phyloP scores from a whole-genome alignment of 805 yeast genomes.

The Yamadazyma endophytica region DNA sequence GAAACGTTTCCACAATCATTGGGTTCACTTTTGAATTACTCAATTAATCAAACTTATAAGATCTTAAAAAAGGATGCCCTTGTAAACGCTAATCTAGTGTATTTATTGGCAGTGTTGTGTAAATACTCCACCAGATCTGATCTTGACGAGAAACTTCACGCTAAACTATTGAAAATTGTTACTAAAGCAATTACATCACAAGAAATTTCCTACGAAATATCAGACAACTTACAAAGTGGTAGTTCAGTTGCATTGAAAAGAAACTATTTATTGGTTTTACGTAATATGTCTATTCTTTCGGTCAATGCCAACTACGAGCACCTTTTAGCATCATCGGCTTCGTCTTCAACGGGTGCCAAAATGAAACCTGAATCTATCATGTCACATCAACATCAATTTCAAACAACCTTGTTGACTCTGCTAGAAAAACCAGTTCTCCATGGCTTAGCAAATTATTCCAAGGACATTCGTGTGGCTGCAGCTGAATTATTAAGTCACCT shows the following conservation, averaged over 20 bases:
- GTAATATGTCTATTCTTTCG: slow-evolving; percentile 28
- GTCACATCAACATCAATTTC: slow-evolving; percentile 37
- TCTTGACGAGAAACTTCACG: slow-evolving; percentile 36
- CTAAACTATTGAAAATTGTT: slow-evolving; percentile 29
- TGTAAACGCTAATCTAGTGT: slow-evolving; percentile 23
- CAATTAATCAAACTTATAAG: slow-evolving; percentile 34
- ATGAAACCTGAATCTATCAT: slow-evolving; percentile 40
- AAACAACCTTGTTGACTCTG: slow-evolving; percentile 21
- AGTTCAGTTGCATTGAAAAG: slow-evolving; percentile 24
- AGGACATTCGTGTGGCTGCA: slow-evolving; percentile 34
- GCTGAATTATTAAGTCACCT: slow-evolving; percentile 32
- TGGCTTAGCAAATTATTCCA: slow-evolving; percentile 27
- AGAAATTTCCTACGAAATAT: slow-evolving; percentile 10
- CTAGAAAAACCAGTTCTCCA: slow-evolving; percentile 26
- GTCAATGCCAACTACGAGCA: slow-evolving; percentile 34
- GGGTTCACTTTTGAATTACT: slow-evolving; percentile 30
- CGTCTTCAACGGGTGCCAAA: slow-evolving; percentile 34
- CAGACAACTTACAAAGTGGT: slow-evolving; percentile 6
- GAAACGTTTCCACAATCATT: slow-evolving; percentile 33
- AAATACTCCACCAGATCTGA: slow-evolving; percentile 34
- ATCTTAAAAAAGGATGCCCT: slow-evolving; percentile 31
- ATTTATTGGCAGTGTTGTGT: slow-evolving; percentile 25
- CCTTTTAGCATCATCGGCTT: slow-evolving; percentile 30
- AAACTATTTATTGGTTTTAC: slow-evolving; percentile 28
- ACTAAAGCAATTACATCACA: slow-evolving; percentile 24